Percentiles rank a stretch among this genome's conserved stretches.
These are phyloP conservation scores for Sporothrix variecibatus DNA, from an alignment of 2,329 filamentous ascomycete genomes.

Conservation along the genomic window DNA sequence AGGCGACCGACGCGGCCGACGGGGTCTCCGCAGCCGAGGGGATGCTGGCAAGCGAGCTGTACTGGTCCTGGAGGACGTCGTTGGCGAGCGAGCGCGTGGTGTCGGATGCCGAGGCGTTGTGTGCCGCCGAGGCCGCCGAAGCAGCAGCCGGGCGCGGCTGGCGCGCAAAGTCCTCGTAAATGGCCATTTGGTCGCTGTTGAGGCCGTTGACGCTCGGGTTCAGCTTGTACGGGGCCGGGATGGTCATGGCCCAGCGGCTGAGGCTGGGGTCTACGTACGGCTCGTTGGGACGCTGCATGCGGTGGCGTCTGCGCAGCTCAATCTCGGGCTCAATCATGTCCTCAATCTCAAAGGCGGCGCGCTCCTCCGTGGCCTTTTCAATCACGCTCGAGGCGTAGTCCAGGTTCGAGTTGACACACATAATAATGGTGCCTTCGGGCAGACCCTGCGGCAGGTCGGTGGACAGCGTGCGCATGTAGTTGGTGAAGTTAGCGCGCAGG, in stretches of 20 bases:
- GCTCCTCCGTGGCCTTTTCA: conserved; percentile 92
- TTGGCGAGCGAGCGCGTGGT: conserved; percentile 63
- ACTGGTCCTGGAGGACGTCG: conserved; percentile 65
- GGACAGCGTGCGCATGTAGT: conserved; percentile 80
- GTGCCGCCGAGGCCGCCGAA: conserved; percentile 49
- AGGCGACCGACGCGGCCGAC: conserved; percentile 54
- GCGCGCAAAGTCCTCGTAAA: conserved; percentile 94
- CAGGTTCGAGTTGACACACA: conserved; percentile 98
- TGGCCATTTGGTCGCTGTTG: conserved; percentile 88
- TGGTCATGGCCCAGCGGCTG: conserved; percentile 89
- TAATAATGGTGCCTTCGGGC: conserved; percentile 91
- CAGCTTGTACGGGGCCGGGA: conserved; percentile 90
- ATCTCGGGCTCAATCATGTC: conserved; percentile 84
- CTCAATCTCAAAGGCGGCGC: conserved; percentile 91
- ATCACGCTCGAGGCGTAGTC: conserved; percentile 92
- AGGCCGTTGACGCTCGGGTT: conserved; percentile 69
- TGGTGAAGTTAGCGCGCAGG: conserved; percentile 92
- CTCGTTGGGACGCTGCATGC: conserved; percentile 73
- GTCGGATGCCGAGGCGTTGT: conserved; percentile 61
- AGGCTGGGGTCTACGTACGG: conserved; percentile 80
- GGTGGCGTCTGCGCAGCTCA: conserved; percentile 74
- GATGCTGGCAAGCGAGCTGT: conserved; percentile 56
- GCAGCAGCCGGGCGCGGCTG: conserved; percentile 61
- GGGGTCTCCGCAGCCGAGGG: conserved; percentile 63
- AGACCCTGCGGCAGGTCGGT: conserved; percentile 72